Evolutionary conservation across 352 stramenopile genomes (phyloP), one percentile per base, ranked within the genome.

Genomic region (Phytophthora macrochlamydospora): DNA sequence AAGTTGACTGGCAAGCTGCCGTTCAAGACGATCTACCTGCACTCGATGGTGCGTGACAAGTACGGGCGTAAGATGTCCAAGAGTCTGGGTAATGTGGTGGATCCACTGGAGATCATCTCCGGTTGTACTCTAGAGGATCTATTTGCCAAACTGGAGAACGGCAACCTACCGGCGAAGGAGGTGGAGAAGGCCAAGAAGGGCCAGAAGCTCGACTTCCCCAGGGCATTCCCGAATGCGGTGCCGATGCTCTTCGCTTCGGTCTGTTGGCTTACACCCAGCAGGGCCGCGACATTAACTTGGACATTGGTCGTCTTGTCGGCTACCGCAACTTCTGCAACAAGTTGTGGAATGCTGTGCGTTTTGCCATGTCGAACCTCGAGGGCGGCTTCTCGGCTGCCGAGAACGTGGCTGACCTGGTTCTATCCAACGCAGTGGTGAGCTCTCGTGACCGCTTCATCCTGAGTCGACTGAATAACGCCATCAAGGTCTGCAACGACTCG

Each of bases 241-340:
- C 97, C 1, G 98, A 99, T 71, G 98, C 98, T 29, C 88, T 99
- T 29, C 93, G 98, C 42, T 99, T 99, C 64, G 98, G 97, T 58
- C 84, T 99, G 13, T 78, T 99, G 37, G 91, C 97, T 13, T 99
- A 99, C 81, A 93, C 85, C 40, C 85, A 93, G 58, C 89, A 96
- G 68, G 89, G 89, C 65, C 92, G 97, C 45, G 97, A 99, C 79
- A 98, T 99, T 65, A 99, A 99, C 78, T 76, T 99, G 56, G 98
- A 99, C 80, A 99, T 99, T 71, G 98, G 99, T 58, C 92, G 97
- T 60, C 88, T 99, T 18, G 97, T 99, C 45, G 96, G 95, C 31
- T 99, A 99, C 80, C 92, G 98, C 58, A 98, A 99, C 78, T 99
- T 99, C 76, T 99, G 98, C 70, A 99, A 99, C 90, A 99, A 99